These are phyloP conservation scores for Fraxinus cuspidata DNA, from an alignment of 257 asterid genomes.

Conservation along the genomic window DNA sequence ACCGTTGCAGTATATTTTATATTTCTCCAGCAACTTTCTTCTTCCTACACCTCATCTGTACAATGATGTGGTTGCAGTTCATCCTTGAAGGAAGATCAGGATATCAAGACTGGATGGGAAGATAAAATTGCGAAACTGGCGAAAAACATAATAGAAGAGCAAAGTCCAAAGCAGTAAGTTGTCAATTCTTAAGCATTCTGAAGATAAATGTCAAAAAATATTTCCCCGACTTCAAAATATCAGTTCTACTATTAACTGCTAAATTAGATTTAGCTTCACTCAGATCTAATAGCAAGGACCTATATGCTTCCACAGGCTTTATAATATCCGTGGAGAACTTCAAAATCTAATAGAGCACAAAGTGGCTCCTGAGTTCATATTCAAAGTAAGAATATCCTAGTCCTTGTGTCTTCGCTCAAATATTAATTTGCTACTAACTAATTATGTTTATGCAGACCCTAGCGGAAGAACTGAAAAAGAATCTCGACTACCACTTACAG, in stretches of 20 bases:
- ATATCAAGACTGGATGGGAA: conserved; percentile 84
- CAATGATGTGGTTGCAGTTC: conserved; percentile 45
- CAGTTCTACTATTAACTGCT: neutral
- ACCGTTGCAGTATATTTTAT: neutral
- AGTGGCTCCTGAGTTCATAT: conserved; percentile 73
- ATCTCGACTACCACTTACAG: conserved; percentile 53
- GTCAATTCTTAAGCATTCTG: neutral
- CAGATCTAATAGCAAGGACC: conserved; percentile 16
- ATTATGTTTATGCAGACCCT: conserved; percentile 47
- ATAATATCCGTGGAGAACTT: conserved; percentile 68
- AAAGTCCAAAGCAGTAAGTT: conserved; percentile 84
- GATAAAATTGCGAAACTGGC: conserved; percentile 73
- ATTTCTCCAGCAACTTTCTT: conserved; percentile 11
- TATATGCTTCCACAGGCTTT: conserved; percentile 50
- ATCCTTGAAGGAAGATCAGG: conserved; percentile 55
- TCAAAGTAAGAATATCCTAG: conserved; percentile 47
- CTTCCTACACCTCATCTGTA: conserved; percentile 26
- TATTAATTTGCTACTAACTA: conserved; percentile 19
- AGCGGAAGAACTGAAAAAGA: conserved; percentile 58
- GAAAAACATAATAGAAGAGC: conserved; percentile 64
- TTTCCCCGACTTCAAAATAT: neutral
- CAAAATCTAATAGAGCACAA: conserved; percentile 79
- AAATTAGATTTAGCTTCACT: too few relatives aligned
- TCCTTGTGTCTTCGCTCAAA: conserved; percentile 17
- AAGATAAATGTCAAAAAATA: neutral